These are phyloP conservation scores for Plantago major DNA, from an alignment of 257 asterid species.

Conservation along the genomic window DNA sequence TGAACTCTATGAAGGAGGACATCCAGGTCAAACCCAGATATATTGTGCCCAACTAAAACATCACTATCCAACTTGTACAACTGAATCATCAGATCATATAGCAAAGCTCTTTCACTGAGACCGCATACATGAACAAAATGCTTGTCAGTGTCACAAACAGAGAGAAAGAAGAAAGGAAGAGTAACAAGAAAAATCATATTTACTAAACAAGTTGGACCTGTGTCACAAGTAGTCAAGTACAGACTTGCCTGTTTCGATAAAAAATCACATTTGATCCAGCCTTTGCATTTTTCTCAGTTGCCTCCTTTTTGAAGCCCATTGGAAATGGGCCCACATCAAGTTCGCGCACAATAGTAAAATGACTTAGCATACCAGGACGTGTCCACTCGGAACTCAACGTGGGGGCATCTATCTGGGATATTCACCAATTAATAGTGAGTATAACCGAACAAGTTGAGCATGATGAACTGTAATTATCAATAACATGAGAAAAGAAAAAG, in stretches of 20 bases:
- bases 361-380: conserved; percentile 71
- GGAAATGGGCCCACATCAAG: conserved; percentile 95
- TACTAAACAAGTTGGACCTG: conserved; percentile 1
- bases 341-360: conserved; percentile 81
- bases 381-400: conserved; percentile 83
- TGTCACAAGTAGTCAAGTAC: conserved; percentile 16
- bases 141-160: conserved; percentile 8
- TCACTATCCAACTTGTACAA: conserved; percentile 84
- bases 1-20: conserved; percentile 95
- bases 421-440: conserved; percentile 25
- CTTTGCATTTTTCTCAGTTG: conserved; percentile 70
- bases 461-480: background rate
- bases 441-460: background rate
- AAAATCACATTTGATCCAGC: conserved; percentile 71
- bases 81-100: conserved; percentile 82
- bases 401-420: conserved; percentile 84
- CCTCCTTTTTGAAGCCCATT: conserved; percentile 81
- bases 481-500: background rate
- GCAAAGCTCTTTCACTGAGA: conserved; percentile 91
- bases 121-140: conserved; percentile 8
- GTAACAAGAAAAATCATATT: background rate
- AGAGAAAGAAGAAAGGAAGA: too few relatives aligned
- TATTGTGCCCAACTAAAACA: conserved; percentile 90
- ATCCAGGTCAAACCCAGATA: conserved; percentile 97
- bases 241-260: conserved; percentile 68